These are phyloP conservation scores for Drechslerella coelobrocha DNA, from an alignment of 2,329 filamentous ascomycete species.

Conservation along the genomic window DNA sequence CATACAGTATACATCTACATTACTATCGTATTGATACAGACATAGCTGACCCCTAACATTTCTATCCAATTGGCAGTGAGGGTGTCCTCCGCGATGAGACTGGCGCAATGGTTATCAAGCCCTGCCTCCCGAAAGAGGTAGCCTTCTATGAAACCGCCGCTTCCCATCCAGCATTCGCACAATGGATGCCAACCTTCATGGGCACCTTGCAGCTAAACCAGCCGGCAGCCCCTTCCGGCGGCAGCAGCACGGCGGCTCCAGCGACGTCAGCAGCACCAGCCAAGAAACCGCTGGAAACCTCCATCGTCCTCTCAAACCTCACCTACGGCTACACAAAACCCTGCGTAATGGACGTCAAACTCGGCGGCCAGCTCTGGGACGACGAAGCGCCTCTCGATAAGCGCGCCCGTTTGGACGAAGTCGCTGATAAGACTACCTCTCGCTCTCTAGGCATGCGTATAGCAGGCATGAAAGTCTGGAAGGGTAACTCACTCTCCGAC, in stretches of 20 bases:
- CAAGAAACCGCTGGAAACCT: conserved; percentile 50
- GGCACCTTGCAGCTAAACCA: conserved; percentile 77
- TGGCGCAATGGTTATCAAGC: conserved; percentile 90
- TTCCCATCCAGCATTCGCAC: conserved; percentile 74
- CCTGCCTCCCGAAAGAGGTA: conserved; percentile 84
- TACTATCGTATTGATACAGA: conserved; percentile 21
- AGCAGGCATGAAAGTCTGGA: conserved; percentile 82
- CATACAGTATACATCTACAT: conserved; percentile 2
- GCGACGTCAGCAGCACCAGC: conserved; percentile 18
- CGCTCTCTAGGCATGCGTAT: conserved; percentile 69
- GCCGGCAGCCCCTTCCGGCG: conserved; percentile 61
- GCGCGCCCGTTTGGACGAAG: conserved; percentile 66
- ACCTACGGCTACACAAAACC: conserved; percentile 76
- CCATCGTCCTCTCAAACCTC: conserved; percentile 54
- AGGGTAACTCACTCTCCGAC: conserved; percentile 65
- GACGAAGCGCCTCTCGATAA: conserved; percentile 70
- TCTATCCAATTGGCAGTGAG: conserved; percentile 66
- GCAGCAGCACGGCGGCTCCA: conserved; percentile 57
- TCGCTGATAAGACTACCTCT: conserved; percentile 67
- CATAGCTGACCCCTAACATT: conserved; percentile 7
- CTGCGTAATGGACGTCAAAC: conserved; percentile 92
- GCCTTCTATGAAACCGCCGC: conserved; percentile 81
- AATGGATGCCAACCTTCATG: conserved; percentile 83
- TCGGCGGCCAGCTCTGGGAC: conserved; percentile 85
- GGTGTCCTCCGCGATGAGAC: conserved; percentile 84